Evolutionary conservation across 257 asterid genomes (phyloP), one percentile per base, ranked within the genome.

Genomic region (Osmanthus fragrans): DNA sequence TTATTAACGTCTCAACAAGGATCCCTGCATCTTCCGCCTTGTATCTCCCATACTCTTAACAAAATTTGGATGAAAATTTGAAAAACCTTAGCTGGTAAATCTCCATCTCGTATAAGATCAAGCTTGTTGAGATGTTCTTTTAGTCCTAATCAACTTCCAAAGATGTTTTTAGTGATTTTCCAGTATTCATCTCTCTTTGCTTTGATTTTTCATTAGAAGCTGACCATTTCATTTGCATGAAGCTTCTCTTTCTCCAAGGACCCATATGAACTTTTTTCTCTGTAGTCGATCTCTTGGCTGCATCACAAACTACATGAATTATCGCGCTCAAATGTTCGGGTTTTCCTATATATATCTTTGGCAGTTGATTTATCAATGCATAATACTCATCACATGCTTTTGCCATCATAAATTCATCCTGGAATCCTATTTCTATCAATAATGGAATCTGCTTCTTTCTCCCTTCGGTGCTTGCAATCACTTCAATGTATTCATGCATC

Each of bases 221-320:
- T 37, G 89, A 88, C 90, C 88, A 88, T 76, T 84, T 86, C 87
- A 81, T 81, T 75, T 79, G 85, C 92, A 88, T 88, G 83, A 86
- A 88, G 42, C 83, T 82, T 18, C 76, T 77, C 83, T 83, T 88
- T 73, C 89, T 79, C 92, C 90, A 88, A 4, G 94, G 94, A 30
- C 90, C 90, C 80, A 89, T 77, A 51, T 86, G 87, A 23, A 89
- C 85, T 29, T 82, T 85, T 37, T 76, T 80, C 76, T 86, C 87
- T 33, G 71, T 67, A 6, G 87, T 78, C 45, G 89, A 89, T 73
- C 78, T 85, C 86, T 83, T 88, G 76, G 90, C 89, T 33, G 92
- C 87, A 74, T 84, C 88, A n/a, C 94, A 89, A 47, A 85, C 77
- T 13, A 84, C 80, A 0, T 88, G 86, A 49, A 89, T 73, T 51